phyloP scores from a whole-genome alignment of 139 green algal species.

The Coelastrella sp. region DNA sequence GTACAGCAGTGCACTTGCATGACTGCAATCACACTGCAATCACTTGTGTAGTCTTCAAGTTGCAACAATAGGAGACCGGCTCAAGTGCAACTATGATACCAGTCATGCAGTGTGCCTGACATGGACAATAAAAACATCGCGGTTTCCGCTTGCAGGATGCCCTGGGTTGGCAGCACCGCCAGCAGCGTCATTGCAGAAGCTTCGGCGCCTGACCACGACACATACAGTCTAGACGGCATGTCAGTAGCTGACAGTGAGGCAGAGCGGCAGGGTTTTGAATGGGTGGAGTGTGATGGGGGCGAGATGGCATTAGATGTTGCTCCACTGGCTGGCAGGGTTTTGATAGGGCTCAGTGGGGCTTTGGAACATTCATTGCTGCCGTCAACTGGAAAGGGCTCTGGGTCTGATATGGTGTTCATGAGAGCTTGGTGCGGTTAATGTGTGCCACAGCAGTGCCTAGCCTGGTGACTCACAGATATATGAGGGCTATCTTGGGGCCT shows the following conservation, averaged over 20 bases:
- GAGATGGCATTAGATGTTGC: slow-evolving; percentile 61
- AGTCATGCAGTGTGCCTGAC: no score
- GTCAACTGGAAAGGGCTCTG: slow-evolving; percentile 5
- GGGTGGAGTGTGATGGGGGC: slow-evolving; percentile 51
- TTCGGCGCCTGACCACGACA: slow-evolving; percentile 49
- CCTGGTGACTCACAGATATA: not conserved
- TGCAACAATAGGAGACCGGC: not conserved
- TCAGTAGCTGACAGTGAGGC: slow-evolving; percentile 39
- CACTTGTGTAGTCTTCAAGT: not conserved
- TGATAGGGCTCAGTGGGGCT: slow-evolving; percentile 67
- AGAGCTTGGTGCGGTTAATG: slow-evolving; percentile 41
- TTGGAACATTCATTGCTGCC: slow-evolving; percentile 71
- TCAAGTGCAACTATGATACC: no score
- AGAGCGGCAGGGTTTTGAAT: slow-evolving; percentile 48
- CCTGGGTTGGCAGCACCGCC: slow-evolving; percentile 49
- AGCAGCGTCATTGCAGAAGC: slow-evolving; percentile 57
- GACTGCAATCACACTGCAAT: no score
- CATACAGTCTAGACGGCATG: slow-evolving; percentile 48
- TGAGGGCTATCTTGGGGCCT: not conserved
- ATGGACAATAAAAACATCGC: not conserved
- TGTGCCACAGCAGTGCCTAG: not conserved
- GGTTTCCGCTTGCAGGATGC: slow-evolving; percentile 15
- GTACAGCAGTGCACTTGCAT: no score
- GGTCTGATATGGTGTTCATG: slow-evolving; percentile 46
- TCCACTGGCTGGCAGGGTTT: slow-evolving; percentile 57